These are phyloP conservation scores for Ustilago hordei DNA, from an alignment of 1,284 basidiomycete species.

Conservation along the genomic window DNA sequence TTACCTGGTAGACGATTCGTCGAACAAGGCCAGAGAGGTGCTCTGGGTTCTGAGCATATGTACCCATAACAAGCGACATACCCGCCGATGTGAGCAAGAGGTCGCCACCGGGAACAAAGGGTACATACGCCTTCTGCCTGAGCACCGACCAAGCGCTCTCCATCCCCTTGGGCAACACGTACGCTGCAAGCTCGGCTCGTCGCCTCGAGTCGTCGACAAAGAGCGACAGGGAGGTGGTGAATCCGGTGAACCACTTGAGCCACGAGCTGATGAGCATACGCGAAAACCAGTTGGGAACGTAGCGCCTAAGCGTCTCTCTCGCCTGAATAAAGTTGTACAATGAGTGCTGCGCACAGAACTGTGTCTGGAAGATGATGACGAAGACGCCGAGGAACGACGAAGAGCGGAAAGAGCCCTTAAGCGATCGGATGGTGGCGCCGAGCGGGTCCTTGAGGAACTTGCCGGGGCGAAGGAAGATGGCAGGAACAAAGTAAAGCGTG, in stretches of 20 bases:
- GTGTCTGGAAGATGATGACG: conserved; percentile 86
- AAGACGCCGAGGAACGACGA: conserved; percentile 89
- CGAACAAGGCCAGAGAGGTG: conserved; percentile 88
- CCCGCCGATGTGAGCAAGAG: conserved; percentile 77
- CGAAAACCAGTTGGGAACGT: conserved; percentile 72
- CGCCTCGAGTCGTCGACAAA: conserved; percentile 87
- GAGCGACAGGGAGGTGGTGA: conserved; percentile 81
- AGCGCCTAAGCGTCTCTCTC: conserved; percentile 24
- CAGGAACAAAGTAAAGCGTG: conserved; percentile 88
- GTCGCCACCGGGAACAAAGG: conserved; percentile 77
- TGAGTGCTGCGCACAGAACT: conserved; percentile 81
- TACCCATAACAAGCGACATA: conserved; percentile 90
- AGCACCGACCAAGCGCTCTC: conserved; percentile 80
- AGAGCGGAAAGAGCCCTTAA: conserved; percentile 82
- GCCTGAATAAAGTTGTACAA: conserved; percentile 71
- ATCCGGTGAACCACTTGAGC: conserved; percentile 78
- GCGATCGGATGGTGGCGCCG: conserved; percentile 71
- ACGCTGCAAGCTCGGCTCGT: conserved; percentile 89
- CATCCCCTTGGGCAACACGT: conserved; percentile 86
- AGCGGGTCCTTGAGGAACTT: conserved; percentile 62
- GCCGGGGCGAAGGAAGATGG: conserved; percentile 66
- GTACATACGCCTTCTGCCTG: conserved; percentile 81
- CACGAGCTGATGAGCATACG: conserved; percentile 77
- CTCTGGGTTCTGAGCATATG: conserved; percentile 85
- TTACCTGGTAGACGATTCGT: conserved; percentile 82